Conservation (phyloP, 306 rosid species). For the Urtica urens region DNA sequence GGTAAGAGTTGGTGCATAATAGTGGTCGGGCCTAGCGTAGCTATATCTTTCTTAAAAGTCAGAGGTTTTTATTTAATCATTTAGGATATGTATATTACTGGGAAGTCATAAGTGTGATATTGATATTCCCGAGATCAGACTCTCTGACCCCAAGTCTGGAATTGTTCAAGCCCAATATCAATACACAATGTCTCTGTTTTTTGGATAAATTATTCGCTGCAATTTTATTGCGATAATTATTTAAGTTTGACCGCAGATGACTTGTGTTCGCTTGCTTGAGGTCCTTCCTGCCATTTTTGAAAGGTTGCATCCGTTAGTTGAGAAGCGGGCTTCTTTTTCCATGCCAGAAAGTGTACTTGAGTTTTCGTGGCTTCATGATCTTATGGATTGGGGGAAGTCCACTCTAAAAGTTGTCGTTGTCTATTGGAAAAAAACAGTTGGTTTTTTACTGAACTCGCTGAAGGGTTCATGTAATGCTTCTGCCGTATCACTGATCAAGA, state of each 20-base stretch:
- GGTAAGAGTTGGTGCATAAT: too few species aligned
- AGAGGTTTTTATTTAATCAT: too few species aligned
- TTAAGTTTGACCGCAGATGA: slow-evolving; percentile 64
- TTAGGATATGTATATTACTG: too few species aligned
- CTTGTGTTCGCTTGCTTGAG: slow-evolving; percentile 92
- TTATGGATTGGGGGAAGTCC: slow-evolving; percentile 91
- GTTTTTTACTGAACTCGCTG: slow-evolving; percentile 48
- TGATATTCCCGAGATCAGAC: too few species aligned
- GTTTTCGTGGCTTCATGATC: slow-evolving; percentile 68
- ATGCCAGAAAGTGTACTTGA: slow-evolving; percentile 26
- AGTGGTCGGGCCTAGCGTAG: too few species aligned
- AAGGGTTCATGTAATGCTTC: slow-evolving; percentile 39
- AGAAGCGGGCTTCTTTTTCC: slow-evolving; percentile 25
- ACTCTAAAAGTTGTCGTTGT: slow-evolving; percentile 67
- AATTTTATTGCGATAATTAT: background rate
- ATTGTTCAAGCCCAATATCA: too few species aligned
- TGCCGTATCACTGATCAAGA: slow-evolving; percentile 32
- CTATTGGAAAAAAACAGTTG: slow-evolving; percentile 70
- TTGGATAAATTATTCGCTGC: background rate
- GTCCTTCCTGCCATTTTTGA: slow-evolving; percentile 65
- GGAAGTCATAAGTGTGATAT: too few species aligned
- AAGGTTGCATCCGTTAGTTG: slow-evolving; percentile 24
- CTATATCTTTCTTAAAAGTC: too few species aligned
- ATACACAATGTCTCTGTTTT: background rate
- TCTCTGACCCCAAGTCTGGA: too few species aligned